These are phyloP conservation scores for Boletellus deceptivus DNA, from an alignment of 1,284 basidiomycete genomes.

Conservation along the genomic window DNA sequence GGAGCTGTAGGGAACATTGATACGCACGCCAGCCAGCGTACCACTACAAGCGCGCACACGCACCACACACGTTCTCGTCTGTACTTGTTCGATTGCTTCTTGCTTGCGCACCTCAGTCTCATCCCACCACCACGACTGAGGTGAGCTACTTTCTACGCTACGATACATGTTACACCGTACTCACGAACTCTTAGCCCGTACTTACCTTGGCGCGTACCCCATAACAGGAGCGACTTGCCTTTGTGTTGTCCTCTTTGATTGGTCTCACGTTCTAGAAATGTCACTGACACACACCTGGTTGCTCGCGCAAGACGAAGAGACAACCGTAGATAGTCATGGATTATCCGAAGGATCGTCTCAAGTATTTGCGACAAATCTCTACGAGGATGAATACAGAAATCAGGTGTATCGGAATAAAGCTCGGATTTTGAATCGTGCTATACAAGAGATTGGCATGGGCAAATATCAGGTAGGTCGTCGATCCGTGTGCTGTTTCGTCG, in stretches of 20 bases:
- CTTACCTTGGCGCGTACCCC: too few species aligned
- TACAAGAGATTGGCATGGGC: slow-evolving; percentile 67
- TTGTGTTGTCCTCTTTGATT: background rate
- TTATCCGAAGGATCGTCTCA: background rate
- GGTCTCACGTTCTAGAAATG: background rate
- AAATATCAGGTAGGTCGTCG: slow-evolving; percentile 55
- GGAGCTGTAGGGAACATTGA: too few species aligned
- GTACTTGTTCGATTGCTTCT: too few species aligned
- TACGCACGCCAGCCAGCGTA: too few species aligned
- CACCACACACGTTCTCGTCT: too few species aligned
- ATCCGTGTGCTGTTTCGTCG: background rate
- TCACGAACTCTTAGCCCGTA: too few species aligned
- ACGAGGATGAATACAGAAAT: slow-evolving; percentile 49
- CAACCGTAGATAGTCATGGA: background rate
- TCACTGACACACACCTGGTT: background rate
- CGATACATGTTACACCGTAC: too few species aligned
- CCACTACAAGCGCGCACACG: too few species aligned
- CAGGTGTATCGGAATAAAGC: slow-evolving; percentile 58
- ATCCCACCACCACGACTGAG: too few species aligned
- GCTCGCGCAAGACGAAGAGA: background rate
- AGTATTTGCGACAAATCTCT: slow-evolving; percentile 27
- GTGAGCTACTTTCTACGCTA: too few species aligned
- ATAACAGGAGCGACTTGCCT: too few species aligned
- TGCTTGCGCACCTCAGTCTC: too few species aligned
- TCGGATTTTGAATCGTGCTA: slow-evolving; percentile 50